Evolutionary conservation across 306 rosid species (phyloP), one percentile per base, ranked within the genome.

Genomic region (Pyrus communis): DNA sequence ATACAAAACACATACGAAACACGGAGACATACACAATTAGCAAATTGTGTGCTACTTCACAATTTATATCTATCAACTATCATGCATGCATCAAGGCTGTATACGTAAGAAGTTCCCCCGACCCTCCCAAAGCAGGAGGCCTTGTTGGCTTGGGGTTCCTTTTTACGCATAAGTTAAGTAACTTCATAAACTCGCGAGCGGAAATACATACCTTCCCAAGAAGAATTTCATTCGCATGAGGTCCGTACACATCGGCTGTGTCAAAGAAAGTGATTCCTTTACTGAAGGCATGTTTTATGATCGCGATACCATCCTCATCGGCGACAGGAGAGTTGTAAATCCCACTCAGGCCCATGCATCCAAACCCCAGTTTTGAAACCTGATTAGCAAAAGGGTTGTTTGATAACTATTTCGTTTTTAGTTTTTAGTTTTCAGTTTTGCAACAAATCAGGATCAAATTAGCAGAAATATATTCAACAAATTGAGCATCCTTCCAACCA

Each of bases 231-330:
- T 86, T 86, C 4, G 25, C 2, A 17, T 72, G 70, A 22, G 66
- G 66, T 42, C 85, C 87, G 42, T 86, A 86, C 2, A 70, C 13
- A 57, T 83, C 81, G n/a, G 87, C 30, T 10, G 87, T 82, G 66
- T 83, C 79, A 46, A 86, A 77, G 76, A 86, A 80, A 25, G 89
- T 86, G 69, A 86, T 78, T 11, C 82, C 89, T 62, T 77, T 80
- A 15, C 40, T 71, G 76, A 63, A 86, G 52, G 85, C 87, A 19
- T 78, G 35, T 5, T 51, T 80, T 4, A 85, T 73, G 21, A 77
- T 52, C 3, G 75, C 21, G 28, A 81, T 73, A 23, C 86, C 86
- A 51, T 67, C 77, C 42, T 74, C 82, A 9, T 80, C 76, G 38
- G 83, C 11, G n/a, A 78, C 35, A 30, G 33, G 33, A 4, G 5